Base-by-base conservation (phyloP, 805 yeast genomes). In the Yarrowia yakushimensis region DNA sequence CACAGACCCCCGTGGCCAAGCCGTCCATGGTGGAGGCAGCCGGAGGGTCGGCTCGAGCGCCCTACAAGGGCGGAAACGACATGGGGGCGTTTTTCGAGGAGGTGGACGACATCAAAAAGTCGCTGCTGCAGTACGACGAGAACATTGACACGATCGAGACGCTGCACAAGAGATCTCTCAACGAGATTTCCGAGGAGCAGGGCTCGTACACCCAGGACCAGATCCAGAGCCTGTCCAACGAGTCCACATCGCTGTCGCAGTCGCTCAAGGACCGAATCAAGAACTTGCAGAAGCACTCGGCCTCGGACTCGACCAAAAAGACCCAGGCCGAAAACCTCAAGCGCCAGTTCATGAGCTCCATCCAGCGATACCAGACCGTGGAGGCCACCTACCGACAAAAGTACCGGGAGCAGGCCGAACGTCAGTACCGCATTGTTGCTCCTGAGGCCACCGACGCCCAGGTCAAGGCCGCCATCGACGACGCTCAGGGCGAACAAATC, bases 241-340 rank as follows among this genome's bases (percentile, higher is more conserved):
- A 91, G 73, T 88, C 96, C 6, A 81, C 88, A 52, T 82, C 88
- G 59, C 80, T 90, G 69, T 96, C 93, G 71, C 80, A 81, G 66
- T 80, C 82, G 63, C 83, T 93, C 72, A 91, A 89, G 76, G 75
- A 79, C 65, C 82, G 90, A 71, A 86, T 93, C 73, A 89, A 90
- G 74, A 78, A 81, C 65, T 85, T 88, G 60, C 96, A 90, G 75
- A 81, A 85, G 66, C 69, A 69, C 64, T 67, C 72, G 34, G 69
- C 68, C 66, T 66, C 68, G 39, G 97, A 91, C 77, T 77, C 83
- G 48, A 88, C 94, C 69, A 90, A 90, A 75, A 84, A 85, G 71
- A 89, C 88, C 65, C 98, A 94, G 78, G 96, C 96, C 41, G 96
- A 91, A 73, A 87, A 87, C 71, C 82, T 87, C 63, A 88, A 96